These are phyloP conservation scores for Tetracentron sinense DNA, from an alignment of 164 flowering plant species.

Conservation along the genomic window DNA sequence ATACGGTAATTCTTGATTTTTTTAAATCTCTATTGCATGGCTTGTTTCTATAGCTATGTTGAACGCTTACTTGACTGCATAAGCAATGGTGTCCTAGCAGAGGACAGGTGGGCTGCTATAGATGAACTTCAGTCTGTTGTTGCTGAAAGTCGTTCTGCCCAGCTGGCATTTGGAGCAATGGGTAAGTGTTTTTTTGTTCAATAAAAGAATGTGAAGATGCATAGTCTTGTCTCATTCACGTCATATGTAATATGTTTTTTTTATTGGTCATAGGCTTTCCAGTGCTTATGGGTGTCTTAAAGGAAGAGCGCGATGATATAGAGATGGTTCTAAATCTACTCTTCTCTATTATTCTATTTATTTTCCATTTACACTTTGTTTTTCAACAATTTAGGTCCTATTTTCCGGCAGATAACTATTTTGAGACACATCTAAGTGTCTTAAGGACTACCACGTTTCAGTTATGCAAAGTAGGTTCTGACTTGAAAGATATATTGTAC, in stretches of 20 bases:
- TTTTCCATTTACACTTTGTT: neutral
- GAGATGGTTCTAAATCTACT: constrained; percentile 65
- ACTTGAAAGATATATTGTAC: neutral
- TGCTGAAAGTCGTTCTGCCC: constrained; percentile 77
- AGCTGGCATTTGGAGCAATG: constrained; percentile 95
- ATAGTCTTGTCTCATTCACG: neutral
- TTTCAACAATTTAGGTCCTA: neutral
- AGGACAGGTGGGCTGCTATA: constrained; percentile 87
- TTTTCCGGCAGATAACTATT: neutral
- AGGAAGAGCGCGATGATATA: constrained; percentile 89
- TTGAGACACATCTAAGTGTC: neutral
- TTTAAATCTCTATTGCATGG: neutral
- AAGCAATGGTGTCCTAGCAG: constrained; percentile 84
- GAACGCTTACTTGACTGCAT: constrained; percentile 92
- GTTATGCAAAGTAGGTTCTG: neutral
- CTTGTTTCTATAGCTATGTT: constrained; percentile 50
- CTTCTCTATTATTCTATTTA: constrained; percentile 2
- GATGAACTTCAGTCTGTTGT: constrained; percentile 89
- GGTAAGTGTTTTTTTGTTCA: constrained; percentile 39
- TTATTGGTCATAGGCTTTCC: constrained; percentile 71
- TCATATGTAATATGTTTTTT: constrained; percentile 3
- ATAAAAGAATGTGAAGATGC: neutral
- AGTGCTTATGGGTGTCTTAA: constrained; percentile 70
- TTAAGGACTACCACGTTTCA: neutral
- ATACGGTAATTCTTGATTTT: no score